phyloP scores from a whole-genome alignment of 768 basidiomycete genomes.

The Clitopilus hobsonii region DNA sequence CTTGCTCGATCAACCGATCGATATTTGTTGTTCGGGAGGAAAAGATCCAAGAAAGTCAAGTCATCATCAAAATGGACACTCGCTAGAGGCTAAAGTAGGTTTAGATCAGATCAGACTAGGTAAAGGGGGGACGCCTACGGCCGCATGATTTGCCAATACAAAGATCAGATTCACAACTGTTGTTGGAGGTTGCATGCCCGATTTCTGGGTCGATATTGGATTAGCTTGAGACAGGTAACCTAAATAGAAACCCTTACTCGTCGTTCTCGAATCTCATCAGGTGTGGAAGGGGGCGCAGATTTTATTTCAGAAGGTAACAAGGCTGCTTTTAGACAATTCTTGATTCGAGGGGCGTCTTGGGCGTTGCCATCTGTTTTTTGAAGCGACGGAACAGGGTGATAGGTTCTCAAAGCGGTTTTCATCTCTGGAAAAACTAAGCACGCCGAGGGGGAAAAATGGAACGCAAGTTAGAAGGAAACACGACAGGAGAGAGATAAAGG shows the following conservation, averaged over 20 bases:
- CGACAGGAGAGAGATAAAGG: slow-evolving; percentile 3
- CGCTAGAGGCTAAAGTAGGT: slow-evolving; percentile 44
- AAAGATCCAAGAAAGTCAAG: slow-evolving; percentile 79
- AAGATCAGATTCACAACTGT: slow-evolving; percentile 86
- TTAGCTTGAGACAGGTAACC: slow-evolving; percentile 2
- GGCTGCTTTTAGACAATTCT: slow-evolving; percentile 84
- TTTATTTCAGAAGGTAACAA: slow-evolving; percentile 67
- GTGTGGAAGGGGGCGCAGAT: slow-evolving; percentile 62
- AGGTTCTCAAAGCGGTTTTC: slow-evolving; percentile 86
- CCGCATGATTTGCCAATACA: slow-evolving; percentile 73
- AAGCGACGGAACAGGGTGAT: slow-evolving; percentile 86
- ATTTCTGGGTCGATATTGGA: slow-evolving; percentile 32
- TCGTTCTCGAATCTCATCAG: slow-evolving; percentile 68
- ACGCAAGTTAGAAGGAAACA: slow-evolving; percentile 10
- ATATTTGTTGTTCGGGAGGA: slow-evolving; percentile 65
- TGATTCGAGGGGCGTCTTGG: slow-evolving; percentile 89
- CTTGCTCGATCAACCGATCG: slow-evolving; percentile 69
- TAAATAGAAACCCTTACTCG: slow-evolving; percentile 38
- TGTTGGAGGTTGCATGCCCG: slow-evolving; percentile 68
- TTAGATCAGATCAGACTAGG: slow-evolving; percentile 6
- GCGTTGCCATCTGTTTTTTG: slow-evolving; percentile 87
- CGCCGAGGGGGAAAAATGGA: no score
- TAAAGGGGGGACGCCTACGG: slow-evolving; percentile 38
- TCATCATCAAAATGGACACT: slow-evolving; percentile 69
- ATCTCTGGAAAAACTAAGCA: slow-evolving; percentile 83